These are phyloP conservation scores for Colletotrichum destructivum DNA, from an alignment of 2,329 filamentous ascomycete genomes.

Conservation along the genomic window DNA sequence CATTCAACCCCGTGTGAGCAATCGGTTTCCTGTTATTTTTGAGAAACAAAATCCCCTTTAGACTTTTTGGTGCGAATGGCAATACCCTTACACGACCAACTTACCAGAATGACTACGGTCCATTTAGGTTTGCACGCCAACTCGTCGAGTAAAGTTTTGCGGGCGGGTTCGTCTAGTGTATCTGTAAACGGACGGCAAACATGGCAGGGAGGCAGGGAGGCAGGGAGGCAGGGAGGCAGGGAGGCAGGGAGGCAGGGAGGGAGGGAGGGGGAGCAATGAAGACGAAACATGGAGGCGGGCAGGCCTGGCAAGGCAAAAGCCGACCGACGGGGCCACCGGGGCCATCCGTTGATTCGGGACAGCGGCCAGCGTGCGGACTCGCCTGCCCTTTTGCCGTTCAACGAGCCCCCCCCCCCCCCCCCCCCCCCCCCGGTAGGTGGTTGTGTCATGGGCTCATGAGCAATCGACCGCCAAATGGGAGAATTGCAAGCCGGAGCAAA, in stretches of 20 bases:
- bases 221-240: background rate
- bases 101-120: background rate
- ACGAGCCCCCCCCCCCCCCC: no score
- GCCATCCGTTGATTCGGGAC: conserved; percentile 8
- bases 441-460: no score
- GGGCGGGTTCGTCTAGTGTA: conserved; percentile 18
- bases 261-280: conserved; percentile 8
- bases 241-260: background rate
- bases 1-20: background rate
- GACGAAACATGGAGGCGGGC: conserved; percentile 35
- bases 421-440: background rate
- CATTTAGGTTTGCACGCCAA: conserved; percentile 31
- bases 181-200: background rate
- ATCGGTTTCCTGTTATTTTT: conserved; percentile 17
- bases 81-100: background rate
- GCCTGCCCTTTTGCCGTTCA: background rate
- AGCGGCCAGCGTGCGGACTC: background rate
- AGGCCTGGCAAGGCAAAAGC: conserved; percentile 4
- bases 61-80: background rate
- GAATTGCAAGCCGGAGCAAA: background rate
- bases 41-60: conserved; percentile 7
- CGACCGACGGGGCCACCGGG: conserved; percentile 30
- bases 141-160: conserved; percentile 34
- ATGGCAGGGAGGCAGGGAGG: background rate
- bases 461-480: background rate